Conservation (phyloP, 2,329 filamentous ascomycete species). For the Periconia sp. region DNA sequence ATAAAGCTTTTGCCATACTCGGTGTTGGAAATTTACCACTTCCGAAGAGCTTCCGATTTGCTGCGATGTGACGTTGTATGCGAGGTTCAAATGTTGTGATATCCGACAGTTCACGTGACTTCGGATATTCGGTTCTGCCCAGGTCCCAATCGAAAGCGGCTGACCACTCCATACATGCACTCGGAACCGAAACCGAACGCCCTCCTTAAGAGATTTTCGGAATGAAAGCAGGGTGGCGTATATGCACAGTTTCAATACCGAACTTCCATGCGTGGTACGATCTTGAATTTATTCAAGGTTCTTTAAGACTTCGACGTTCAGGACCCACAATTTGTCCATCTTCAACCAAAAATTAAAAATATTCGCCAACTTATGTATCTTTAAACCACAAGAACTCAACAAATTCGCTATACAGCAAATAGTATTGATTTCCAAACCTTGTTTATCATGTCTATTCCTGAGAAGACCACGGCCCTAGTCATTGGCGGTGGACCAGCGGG, state of each 20-base stretch:
- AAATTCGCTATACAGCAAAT: background rate
- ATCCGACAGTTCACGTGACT: too few species aligned
- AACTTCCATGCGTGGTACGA: background rate
- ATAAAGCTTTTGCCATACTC: too few species aligned
- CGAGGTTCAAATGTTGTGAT: too few species aligned
- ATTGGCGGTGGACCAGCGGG: conserved; percentile 51
- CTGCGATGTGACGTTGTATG: too few species aligned
- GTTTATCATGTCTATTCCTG: background rate
- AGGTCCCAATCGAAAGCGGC: too few species aligned
- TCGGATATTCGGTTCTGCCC: too few species aligned
- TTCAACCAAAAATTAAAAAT: background rate
- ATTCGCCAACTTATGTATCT: background rate
- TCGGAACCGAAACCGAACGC: too few species aligned
- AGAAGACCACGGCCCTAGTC: conserved; percentile 39
- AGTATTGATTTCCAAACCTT: background rate
- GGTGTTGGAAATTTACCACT: too few species aligned
- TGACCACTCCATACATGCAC: too few species aligned
- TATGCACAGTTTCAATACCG: background rate
- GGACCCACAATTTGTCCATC: background rate
- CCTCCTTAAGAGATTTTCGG: background rate
- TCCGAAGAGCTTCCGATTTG: too few species aligned
- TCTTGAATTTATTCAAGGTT: background rate
- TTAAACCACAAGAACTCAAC: background rate
- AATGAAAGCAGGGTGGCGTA: background rate
- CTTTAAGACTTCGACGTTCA: background rate